Evolutionary conservation across 2,329 filamentous ascomycete species (phyloP), one percentile per base, ranked within the genome.

Genomic region (Ilyonectria sp.): DNA sequence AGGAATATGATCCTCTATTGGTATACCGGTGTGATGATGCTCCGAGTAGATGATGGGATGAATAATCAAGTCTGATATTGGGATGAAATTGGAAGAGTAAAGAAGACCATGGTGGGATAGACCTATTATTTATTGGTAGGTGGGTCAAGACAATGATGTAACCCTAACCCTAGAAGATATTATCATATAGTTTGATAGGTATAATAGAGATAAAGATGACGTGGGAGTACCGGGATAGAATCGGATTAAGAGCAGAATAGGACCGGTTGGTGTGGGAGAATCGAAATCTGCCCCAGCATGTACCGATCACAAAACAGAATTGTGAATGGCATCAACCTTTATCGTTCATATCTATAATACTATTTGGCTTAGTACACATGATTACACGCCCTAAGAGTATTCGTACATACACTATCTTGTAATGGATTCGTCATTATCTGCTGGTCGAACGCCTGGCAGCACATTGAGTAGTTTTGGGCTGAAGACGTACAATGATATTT

Each of bases 1-100:
- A 35, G 33, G 33, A 35, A 35, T 35, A 35, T 35, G 33, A 5
- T 35, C 3, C 33, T 35, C 33, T 35, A 35, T 35, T 35, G 4
- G 33, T 35, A 35, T 35, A 35, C 33, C 33, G 33, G 33, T 5
- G 33, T 35, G 33, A 35, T 35, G 4, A 35, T 35, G 33, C 33
- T 35, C 21, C 21, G 21, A 23, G 21, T 23, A 23, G 21, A 23
- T 23, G 21, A 23, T 3, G 21, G 21, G 21, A 35, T 35, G 33
- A 35, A 35, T 35, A 35, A 35, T 35, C 33, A 35, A 35, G 33
- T 35, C 33, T 21, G 46, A 50, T 50, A 50, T 50, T 26, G 46
- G 46, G 46, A 50, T 50, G 46, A 50, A 50, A 50, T 50, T 50
- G 46, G 46, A 50, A 50, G 46, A 50, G 3, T 50, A 50, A 50